phyloP scores from a whole-genome alignment of 2,329 filamentous ascomycete species.

The Cladosporium velox region DNA sequence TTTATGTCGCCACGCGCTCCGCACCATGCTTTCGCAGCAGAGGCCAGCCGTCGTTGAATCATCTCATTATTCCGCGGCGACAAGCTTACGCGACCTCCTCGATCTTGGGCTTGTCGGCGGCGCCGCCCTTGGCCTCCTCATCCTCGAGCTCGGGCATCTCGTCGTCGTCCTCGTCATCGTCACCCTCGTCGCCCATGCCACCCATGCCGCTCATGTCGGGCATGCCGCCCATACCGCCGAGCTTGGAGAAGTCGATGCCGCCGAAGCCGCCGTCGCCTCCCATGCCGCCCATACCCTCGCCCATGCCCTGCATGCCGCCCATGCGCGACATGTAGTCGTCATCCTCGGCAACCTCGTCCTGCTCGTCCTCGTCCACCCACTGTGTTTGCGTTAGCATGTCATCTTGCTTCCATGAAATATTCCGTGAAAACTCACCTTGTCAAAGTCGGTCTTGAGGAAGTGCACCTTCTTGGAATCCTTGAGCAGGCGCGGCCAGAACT shows the following conservation, averaged over 20 bases:
- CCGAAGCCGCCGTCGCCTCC: constrained; percentile 49
- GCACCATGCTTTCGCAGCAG: neutral
- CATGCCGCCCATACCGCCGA: constrained; percentile 57
- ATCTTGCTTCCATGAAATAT: too few relatives aligned
- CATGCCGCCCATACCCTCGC: constrained; percentile 43
- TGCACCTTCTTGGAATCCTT: constrained; percentile 89
- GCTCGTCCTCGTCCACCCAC: constrained; percentile 98
- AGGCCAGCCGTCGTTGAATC: constrained; percentile 6
- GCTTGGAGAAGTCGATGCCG: constrained; percentile 44
- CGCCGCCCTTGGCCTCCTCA: constrained; percentile 47
- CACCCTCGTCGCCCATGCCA: constrained; percentile 45
- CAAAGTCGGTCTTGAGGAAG: constrained; percentile 98
- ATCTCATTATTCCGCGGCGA: constrained; percentile 8
- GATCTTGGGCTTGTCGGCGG: constrained; percentile 43
- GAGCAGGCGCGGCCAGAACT: constrained; percentile 93
- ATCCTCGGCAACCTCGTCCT: constrained; percentile 83
- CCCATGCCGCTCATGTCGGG: constrained; percentile 42
- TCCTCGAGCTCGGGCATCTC: constrained; percentile 79
- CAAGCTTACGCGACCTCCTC: constrained; percentile 46
- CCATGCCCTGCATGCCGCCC: constrained; percentile 49
- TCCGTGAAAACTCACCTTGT: constrained; percentile 68
- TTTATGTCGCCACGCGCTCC: neutral
- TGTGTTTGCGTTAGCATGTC: constrained; percentile 33
- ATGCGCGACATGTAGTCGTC: constrained; percentile 61
- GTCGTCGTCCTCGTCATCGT: constrained; percentile 65